Evolutionary conservation across 176 grass and related monocot species (phyloP), one percentile per base, ranked within the genome.

Genomic region (Aegilops sharonensis): DNA sequence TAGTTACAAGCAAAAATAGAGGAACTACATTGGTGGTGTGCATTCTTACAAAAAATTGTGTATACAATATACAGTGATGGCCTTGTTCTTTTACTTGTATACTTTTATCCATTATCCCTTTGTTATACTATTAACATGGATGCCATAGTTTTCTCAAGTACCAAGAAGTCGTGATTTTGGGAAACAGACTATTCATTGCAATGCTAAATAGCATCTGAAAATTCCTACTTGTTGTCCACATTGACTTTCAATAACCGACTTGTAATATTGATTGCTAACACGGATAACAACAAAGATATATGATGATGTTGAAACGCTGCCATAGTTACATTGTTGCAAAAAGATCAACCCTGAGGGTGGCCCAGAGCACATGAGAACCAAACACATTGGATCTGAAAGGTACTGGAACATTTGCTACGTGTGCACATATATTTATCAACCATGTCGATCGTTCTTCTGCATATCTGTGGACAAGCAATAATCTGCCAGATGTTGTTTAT

Each of bases 351-450:
- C 69, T 88, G 88, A 92, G 32, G 84, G 87, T 84, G 93, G 96
- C 66, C 96, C 90, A 72, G 91, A 98, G 78, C 96, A 95, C 88
- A 80, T 95, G 75, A 90, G 96, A 25, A 98, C 93, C 68, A 98
- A 94, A 88, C 96, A 98, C 86, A 92, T 98, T 79, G 96, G 93
- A 64, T 89, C 89, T 32, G 93, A 98, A 90, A 98, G 96, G 96
- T 98, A 45, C 42, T 39, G 35, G 35, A 36, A 36, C 35, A 36
- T 5, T 36, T 36, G 5, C 35, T 36, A 36, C 6, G 1, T 36
- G 5, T 36, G 35, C 35, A 36, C 35, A 27, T 27, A 35, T 35
- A 35, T 35, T 35, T 35, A 35, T 35, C 34, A 36, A 36, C 35
- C 6, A 6, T 36, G 35, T 36, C 4, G 6, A 36, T 36, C 6